Conservation (phyloP, 768 basidiomycete species). For the Mycena latifolia region DNA sequence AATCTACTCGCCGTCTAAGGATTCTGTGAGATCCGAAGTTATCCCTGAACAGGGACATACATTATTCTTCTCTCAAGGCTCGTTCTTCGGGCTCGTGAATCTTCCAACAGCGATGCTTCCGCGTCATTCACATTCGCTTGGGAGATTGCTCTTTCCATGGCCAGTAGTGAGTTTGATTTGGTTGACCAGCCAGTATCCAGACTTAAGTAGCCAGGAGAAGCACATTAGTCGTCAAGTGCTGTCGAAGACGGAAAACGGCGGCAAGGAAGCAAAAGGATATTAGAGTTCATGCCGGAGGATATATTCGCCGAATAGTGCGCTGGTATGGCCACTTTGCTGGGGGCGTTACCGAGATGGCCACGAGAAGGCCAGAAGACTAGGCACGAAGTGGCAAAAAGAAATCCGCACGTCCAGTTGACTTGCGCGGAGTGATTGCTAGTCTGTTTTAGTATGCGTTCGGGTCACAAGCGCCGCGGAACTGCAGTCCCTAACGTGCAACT, state of each 20-base stretch:
- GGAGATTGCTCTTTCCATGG: constrained; percentile 12
- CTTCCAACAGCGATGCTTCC: constrained; percentile 23
- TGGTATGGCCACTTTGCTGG: constrained; percentile 15
- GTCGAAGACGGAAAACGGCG: constrained; percentile 27
- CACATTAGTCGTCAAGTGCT: constrained; percentile 31
- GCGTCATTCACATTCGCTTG: constrained; percentile 16
- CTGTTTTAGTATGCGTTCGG: constrained; percentile 12
- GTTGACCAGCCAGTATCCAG: constrained; percentile 13
- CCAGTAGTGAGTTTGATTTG: constrained; percentile 14
- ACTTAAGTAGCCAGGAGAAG: constrained; percentile 31
- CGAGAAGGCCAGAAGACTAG: constrained; percentile 28
- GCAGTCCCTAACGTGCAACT: constrained; percentile 18
- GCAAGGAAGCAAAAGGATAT: constrained; percentile 29
- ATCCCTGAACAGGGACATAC: constrained; percentile 9
- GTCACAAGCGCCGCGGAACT: constrained; percentile 31
- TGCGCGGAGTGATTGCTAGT: constrained; percentile 27
- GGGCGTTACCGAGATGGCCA: constrained; percentile 20
- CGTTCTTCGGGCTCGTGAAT: constrained; percentile 14
- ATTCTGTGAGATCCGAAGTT: constrained; percentile 8
- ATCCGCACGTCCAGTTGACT: constrained; percentile 31
- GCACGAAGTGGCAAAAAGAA: constrained; percentile 24
- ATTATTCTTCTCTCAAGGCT: constrained; percentile 29
- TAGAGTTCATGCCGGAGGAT: constrained; percentile 27
- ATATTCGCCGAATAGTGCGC: constrained; percentile 24
- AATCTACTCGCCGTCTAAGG: constrained; percentile 53